These are phyloP conservation scores for Neopestalotiopsis rosae DNA, from an alignment of 2,329 filamentous ascomycete genomes.

Conservation along the genomic window DNA sequence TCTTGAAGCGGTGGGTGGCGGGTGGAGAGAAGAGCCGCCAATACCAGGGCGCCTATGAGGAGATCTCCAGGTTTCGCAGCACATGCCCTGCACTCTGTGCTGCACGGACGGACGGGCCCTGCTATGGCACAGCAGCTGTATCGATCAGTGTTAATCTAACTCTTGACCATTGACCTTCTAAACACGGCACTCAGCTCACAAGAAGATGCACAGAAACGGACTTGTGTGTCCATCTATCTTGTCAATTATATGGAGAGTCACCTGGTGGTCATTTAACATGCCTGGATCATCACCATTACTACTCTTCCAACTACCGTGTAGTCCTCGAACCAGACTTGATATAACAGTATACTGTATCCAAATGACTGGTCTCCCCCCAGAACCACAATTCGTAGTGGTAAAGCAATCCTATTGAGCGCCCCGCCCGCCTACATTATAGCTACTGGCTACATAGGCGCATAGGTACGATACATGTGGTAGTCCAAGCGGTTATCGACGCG, in stretches of 20 bases:
- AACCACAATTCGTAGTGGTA: background rate
- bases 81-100: background rate
- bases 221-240: too few species aligned
- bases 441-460: background rate
- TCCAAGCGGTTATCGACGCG: background rate
- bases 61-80: conserved; percentile 12
- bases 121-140: background rate
- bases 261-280: background rate
- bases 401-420: background rate
- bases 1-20: conserved; percentile 11
- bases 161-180: conserved; percentile 3
- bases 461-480: background rate
- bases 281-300: too few species aligned
- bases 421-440: background rate
- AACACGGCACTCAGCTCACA: conserved; percentile 12
- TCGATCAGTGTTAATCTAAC: conserved; percentile 1
- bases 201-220: background rate
- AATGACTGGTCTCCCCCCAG: too few species aligned
- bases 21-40: conserved; percentile 12
- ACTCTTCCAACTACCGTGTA: too few species aligned
- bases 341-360: too few species aligned
- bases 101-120: background rate
- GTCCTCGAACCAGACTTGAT: too few species aligned
- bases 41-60: background rate
- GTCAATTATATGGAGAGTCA: background rate